phyloP scores from a whole-genome alignment of 2,329 filamentous ascomycete genomes.

The Didymella exigua region DNA sequence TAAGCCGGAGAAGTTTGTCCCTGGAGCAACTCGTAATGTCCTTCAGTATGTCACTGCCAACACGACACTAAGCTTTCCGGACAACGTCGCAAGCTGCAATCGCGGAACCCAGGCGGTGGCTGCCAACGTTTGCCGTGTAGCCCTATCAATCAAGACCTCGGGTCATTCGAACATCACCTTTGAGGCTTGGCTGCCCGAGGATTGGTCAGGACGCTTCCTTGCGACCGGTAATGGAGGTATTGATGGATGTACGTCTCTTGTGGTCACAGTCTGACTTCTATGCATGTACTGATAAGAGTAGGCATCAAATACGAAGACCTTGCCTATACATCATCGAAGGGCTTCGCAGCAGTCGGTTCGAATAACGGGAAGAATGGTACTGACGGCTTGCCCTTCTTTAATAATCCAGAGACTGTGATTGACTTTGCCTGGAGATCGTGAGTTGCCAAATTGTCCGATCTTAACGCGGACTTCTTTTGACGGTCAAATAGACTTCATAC shows the following conservation, averaged over 20 bases:
- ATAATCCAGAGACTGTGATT: constrained; percentile 53
- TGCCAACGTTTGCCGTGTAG: constrained; percentile 51
- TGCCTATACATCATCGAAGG: constrained; percentile 44
- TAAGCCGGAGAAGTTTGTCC: constrained; percentile 21
- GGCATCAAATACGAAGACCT: constrained; percentile 51
- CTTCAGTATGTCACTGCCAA: constrained; percentile 44
- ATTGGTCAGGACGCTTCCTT: constrained; percentile 50
- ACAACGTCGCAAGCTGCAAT: constrained; percentile 47
- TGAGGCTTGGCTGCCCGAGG: constrained; percentile 46
- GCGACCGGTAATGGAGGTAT: constrained; percentile 51
- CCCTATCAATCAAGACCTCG: constrained; percentile 51
- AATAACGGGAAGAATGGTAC: constrained; percentile 54
- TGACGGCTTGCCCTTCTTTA: constrained; percentile 52
- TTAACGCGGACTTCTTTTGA: background rate
- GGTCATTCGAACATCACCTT: constrained; percentile 49
- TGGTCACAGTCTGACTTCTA: background rate
- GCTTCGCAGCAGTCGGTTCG: constrained; percentile 48
- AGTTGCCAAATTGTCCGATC: background rate
- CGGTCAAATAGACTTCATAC: constrained; percentile 43
- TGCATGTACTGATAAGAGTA: constrained; percentile 18
- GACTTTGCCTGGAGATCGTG: constrained; percentile 56
- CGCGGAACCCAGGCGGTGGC: constrained; percentile 44
- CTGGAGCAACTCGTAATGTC: constrained; percentile 25
- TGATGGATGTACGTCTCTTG: constrained; percentile 46
- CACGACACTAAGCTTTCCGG: constrained; percentile 48